Evolutionary conservation across 805 yeast genomes (phyloP), one percentile per base, ranked within the genome.

Genomic region (Cyberlindnera veronae): DNA sequence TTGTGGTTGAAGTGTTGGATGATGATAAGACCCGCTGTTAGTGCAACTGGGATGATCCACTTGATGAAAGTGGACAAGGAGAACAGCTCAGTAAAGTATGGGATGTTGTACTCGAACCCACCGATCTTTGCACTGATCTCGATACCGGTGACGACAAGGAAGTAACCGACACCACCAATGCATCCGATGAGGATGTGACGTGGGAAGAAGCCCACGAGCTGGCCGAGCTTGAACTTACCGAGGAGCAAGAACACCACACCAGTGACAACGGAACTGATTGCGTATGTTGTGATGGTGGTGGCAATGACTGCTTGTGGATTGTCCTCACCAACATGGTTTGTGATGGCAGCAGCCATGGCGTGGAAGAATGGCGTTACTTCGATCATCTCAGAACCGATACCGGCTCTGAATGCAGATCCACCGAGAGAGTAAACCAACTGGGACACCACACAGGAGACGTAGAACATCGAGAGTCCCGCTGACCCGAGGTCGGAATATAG

Each of bases 281-380:
- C 91, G 62, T 80, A 93, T 1, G 96, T 77, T 13, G 88, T 78
- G 16, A 93, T 78, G 1, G 96, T 88, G 0, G 99, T 93, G 1
- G 96, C 81, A 26, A 89, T 67, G 5, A 88, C 74, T 11, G 73
- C 79, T 10, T 71, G 74, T 28, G 68, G 63, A 18, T 66, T 61
- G 3, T 66, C 67, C 10, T 64, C 72, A 8, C 81, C 81, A 53
- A 86, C 68, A 17, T 71, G 68, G 3, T 63, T 58, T 60, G 81
- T 68, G 35, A 93, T 81, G 12, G 81, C 68, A 20, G 76, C 68
- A 1, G 97, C 97, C 95, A 93, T 90, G 3, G 95, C 74, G 57
- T 93, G 99, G 69, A 91, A 91, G 61, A 93, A 93, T 2, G 99
- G 99, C 2, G 96, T 95, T n/a, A 93, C 88, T 61, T 93, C 99